A percentile compares a stretch with the other conserved stretches of the same genome.
These are phyloP conservation scores for Biscogniauxia sp. DNA, from an alignment of 2,329 filamentous ascomycete genomes.

Conservation along the genomic window DNA sequence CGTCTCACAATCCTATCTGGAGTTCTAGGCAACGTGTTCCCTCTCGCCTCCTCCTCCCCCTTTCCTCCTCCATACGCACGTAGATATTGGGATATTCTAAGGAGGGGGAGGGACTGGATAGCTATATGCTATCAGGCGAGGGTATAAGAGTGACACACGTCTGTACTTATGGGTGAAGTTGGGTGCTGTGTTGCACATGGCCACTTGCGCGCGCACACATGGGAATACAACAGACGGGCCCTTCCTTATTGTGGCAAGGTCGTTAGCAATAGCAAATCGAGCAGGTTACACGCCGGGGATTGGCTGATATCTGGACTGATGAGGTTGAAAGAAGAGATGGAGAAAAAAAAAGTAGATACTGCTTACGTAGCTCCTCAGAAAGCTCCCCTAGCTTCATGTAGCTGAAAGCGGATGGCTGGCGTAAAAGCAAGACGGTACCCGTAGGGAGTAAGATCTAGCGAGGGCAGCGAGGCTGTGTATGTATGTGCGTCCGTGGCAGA, in stretches of 20 bases:
- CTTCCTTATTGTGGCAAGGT: neutral
- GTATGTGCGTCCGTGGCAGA: neutral
- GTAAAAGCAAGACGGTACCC: too few species aligned
- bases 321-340: neutral
- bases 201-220: neutral
- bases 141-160: neutral
- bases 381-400: too few species aligned
- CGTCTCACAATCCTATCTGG: neutral
- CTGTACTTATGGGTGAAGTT: neutral
- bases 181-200: neutral
- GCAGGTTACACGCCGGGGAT: neutral
- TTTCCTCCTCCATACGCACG: neutral
- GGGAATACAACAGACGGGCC: neutral
- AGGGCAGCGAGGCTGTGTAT: neutral
- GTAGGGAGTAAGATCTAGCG: neutral
- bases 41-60: too few species aligned
- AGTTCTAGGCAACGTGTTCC: neutral
- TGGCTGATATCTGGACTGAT: neutral
- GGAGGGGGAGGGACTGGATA: too few species aligned
- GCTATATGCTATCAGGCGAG: neutral
- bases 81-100: neutral
- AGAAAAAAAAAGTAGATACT: too few species aligned
- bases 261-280: neutral
- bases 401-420: too few species aligned
- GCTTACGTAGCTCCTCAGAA: neutral